Evolutionary conservation across 2,329 filamentous ascomycete species (phyloP).

Genomic region (Bertia moriformis): DNA sequence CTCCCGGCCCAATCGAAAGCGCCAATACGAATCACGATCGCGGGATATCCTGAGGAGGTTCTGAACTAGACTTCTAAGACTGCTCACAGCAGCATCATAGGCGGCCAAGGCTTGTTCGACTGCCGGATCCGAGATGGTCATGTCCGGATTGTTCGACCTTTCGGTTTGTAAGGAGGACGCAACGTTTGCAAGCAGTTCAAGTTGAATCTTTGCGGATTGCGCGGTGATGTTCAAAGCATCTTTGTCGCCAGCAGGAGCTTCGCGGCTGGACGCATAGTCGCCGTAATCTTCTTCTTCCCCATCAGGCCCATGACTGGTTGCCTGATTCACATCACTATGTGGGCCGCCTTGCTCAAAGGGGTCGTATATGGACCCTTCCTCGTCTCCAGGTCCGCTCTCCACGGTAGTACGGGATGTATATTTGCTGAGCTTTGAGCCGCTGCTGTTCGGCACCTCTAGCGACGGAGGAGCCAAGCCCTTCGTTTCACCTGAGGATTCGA

Average conservation of each 20-base stretch:
- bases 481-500: constrained; percentile 24
- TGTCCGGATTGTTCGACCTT: constrained; percentile 50
- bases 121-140: constrained; percentile 62
- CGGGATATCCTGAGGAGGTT: constrained; percentile 83
- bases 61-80: constrained; percentile 68
- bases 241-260: constrained; percentile 52
- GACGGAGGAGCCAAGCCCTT: not conserved
- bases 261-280: constrained; percentile 1
- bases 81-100: constrained; percentile 80
- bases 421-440: constrained; percentile 4
- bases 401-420: constrained; percentile 17
- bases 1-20: constrained; percentile 83
- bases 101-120: constrained; percentile 66
- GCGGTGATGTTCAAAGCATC: constrained; percentile 96
- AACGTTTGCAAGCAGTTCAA: constrained; percentile 78
- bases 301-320: constrained; percentile 21
- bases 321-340: constrained; percentile 8
- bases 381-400: constrained; percentile 29
- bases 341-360: constrained; percentile 2
- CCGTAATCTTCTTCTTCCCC: constrained; percentile 2
- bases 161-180: constrained; percentile 68
- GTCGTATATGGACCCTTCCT: constrained; percentile 15
- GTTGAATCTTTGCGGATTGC: constrained; percentile 81
- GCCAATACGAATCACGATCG: constrained; percentile 93
- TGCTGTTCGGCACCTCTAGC: constrained; percentile 3